Conservation (phyloP, 2,329 filamentous ascomycete genomes). For the Fusarium subglutinans region DNA sequence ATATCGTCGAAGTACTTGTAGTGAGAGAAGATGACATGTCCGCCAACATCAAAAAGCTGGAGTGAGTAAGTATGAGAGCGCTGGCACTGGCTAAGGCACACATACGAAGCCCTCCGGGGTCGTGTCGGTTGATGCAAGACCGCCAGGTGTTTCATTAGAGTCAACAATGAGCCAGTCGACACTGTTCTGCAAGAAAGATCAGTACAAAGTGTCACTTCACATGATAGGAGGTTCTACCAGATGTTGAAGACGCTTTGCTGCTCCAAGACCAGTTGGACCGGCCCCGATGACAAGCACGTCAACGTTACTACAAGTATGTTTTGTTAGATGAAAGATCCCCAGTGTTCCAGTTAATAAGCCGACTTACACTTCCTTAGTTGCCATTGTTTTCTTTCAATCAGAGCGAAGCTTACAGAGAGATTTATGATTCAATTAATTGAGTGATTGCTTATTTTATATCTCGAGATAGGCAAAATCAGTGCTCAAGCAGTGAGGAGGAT, state of each 20-base stretch:
- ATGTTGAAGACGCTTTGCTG: constrained; percentile 96
- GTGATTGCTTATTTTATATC: background rate
- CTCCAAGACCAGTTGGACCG: constrained; percentile 95
- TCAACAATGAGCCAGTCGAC: constrained; percentile 97
- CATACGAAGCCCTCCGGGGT: constrained; percentile 97
- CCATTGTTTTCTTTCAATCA: background rate
- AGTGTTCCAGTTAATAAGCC: fast-evolving
- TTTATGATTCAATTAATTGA: background rate
- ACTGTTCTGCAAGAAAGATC: constrained; percentile 69
- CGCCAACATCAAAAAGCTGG: constrained; percentile 97
- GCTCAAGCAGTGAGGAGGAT: too few species aligned
- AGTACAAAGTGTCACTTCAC: constrained; percentile 22
- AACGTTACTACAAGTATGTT: constrained; percentile 71
- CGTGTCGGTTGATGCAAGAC: constrained; percentile 93
- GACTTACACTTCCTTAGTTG: background rate
- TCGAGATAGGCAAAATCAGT: fast-evolving
- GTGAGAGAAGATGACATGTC: constrained; percentile 98
- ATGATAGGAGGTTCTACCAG: constrained; percentile 67
- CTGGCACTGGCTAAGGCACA: constrained; percentile 43
- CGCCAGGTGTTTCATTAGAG: constrained; percentile 88
- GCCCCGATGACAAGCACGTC: constrained; percentile 98
- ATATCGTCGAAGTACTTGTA: constrained; percentile 99
- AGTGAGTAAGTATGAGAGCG: background rate
- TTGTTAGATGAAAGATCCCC: background rate
- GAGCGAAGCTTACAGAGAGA: too few species aligned